A percentile compares a stretch with the other conserved stretches of the same genome.
These are phyloP conservation scores for Populus hybrid DNA, from an alignment of 441 rosid genomes.

Conservation along the genomic window DNA sequence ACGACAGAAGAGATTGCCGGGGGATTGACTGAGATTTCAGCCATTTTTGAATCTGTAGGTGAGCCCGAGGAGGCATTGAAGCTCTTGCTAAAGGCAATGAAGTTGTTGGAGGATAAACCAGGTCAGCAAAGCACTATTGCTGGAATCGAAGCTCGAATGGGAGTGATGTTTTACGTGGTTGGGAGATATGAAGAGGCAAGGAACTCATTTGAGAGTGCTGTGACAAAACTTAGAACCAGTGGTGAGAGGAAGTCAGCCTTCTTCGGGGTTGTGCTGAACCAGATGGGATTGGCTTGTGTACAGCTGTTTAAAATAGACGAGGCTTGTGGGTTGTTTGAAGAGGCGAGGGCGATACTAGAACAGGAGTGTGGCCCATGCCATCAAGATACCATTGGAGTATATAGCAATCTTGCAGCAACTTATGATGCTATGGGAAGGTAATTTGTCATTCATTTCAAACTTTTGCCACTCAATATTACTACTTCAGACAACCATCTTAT, in stretches of 20 bases:
- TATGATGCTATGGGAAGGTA: constrained; percentile 99
- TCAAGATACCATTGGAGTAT: constrained; percentile 92
- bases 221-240: constrained; percentile 69
- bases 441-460: constrained; percentile 7
- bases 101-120: constrained; percentile 87
- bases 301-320: constrained; percentile 95
- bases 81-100: constrained; percentile 86
- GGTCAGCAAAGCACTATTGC: constrained; percentile 96
- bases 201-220: constrained; percentile 72
- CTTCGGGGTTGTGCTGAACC: constrained; percentile 93
- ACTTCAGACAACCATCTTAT: background rate
- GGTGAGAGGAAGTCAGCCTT: constrained; percentile 94
- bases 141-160: constrained; percentile 94
- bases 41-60: constrained; percentile 85
- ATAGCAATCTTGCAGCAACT: constrained; percentile 97
- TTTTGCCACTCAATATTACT: background rate
- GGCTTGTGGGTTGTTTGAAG: constrained; percentile 88
- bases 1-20: constrained; percentile 90
- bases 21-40: constrained; percentile 88
- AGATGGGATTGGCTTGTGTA: constrained; percentile 96
- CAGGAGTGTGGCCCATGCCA: constrained; percentile 92
- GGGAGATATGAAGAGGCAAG: constrained; percentile 91
- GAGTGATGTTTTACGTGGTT: constrained; percentile 87
- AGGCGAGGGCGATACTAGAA: constrained; percentile 81
- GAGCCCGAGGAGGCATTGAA: constrained; percentile 97